Evolutionary conservation across 176 grass and related monocot species (phyloP).

Genomic region (Avena insularis): DNA sequence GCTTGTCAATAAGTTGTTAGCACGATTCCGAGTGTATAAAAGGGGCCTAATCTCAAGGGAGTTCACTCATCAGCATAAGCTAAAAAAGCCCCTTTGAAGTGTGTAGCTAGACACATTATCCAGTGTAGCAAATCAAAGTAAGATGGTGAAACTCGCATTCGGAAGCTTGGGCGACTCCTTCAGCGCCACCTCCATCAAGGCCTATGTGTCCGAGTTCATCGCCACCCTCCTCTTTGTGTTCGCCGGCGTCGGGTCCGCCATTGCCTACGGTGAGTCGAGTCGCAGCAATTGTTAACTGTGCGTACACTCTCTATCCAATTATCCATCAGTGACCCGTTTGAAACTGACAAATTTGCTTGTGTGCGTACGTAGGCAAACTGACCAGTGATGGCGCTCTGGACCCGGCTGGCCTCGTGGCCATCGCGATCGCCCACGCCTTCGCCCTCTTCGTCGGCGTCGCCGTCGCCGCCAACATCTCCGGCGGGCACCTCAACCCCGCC

Average conservation of each 20-base stretch:
- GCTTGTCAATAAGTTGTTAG: slow-evolving; percentile 28
- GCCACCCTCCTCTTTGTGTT: slow-evolving; percentile 97
- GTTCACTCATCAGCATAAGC: slow-evolving; percentile 30
- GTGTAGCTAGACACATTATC: neutral
- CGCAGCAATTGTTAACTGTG: neutral
- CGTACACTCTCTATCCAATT: neutral
- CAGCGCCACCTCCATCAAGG: slow-evolving; percentile 66
- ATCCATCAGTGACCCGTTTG: neutral
- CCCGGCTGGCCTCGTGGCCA: slow-evolving; percentile 79
- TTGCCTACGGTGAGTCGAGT: slow-evolving; percentile 63
- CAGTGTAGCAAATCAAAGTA: neutral
- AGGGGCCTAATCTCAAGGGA: slow-evolving; percentile 4
- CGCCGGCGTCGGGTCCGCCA: slow-evolving; percentile 92
- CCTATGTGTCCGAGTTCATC: slow-evolving; percentile 95
- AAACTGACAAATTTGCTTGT: too few species aligned
- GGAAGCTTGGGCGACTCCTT: slow-evolving; percentile 82
- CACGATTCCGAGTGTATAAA: slow-evolving; percentile 57
- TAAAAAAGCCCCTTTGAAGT: neutral
- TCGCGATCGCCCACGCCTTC: slow-evolving; percentile 81
- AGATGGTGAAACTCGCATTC: slow-evolving; percentile 88
- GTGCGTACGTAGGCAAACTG: slow-evolving; percentile 39
- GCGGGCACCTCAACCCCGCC: slow-evolving; percentile 90
- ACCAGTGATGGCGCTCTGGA: slow-evolving; percentile 69
- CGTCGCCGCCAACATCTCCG: slow-evolving; percentile 92
- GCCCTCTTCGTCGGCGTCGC: slow-evolving; percentile 88